Evolutionary conservation across 805 yeast species (phyloP).

Genomic region (Yamadazyma insecticola): DNA sequence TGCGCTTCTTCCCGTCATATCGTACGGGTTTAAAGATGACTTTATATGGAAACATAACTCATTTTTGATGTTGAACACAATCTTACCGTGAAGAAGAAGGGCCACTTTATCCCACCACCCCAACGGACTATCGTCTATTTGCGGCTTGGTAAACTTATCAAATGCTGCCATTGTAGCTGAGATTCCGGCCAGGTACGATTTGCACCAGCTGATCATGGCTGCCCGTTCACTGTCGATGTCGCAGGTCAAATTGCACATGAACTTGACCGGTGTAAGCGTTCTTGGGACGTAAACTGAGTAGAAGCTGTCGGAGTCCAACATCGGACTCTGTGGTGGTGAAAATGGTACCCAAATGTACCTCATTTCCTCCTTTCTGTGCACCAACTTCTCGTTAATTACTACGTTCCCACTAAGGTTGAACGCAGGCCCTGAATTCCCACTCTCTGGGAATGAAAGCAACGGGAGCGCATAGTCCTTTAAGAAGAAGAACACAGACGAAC

Average conservation of each 20-base stretch:
- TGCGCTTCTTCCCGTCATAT: constrained; percentile 50
- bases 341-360: constrained; percentile 53
- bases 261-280: constrained; percentile 60
- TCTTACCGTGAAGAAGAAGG: constrained; percentile 48
- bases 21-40: constrained; percentile 56
- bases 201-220: constrained; percentile 59
- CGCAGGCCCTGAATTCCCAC: constrained; percentile 19
- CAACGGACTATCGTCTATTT: constrained; percentile 39
- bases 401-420: constrained; percentile 40
- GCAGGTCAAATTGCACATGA: constrained; percentile 46
- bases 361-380: constrained; percentile 37
- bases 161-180: constrained; percentile 43
- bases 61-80: constrained; percentile 42
- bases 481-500: constrained; percentile 39
- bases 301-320: constrained; percentile 36
- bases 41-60: constrained; percentile 63
- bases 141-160: constrained; percentile 43
- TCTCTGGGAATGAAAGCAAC: constrained; percentile 44
- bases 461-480: constrained; percentile 58
- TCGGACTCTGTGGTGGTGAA: constrained; percentile 45
- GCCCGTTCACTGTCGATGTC: constrained; percentile 42
- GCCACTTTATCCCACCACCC: constrained; percentile 55
- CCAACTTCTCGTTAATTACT: constrained; percentile 55
- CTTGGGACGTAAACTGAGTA: constrained; percentile 57
- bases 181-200: constrained; percentile 57